Conservation (phyloP, 768 basidiomycete genomes). For the Phaeolepiota aurea region DNA sequence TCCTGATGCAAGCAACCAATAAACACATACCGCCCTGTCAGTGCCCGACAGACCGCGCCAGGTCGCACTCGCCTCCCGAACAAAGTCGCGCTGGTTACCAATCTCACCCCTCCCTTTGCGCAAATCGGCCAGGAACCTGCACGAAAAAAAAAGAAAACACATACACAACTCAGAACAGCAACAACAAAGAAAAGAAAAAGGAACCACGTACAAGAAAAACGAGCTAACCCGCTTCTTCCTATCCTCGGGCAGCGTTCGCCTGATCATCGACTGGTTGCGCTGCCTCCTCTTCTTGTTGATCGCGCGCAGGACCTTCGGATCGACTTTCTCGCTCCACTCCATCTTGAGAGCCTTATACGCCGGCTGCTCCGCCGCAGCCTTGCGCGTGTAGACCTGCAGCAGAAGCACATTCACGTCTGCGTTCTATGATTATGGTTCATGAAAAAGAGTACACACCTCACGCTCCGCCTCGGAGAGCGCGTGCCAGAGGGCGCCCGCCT, state of each 20-base stretch:
- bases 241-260: too few species aligned
- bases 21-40: not conserved
- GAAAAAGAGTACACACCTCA: not conserved
- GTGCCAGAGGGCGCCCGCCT: not conserved
- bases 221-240: too few species aligned
- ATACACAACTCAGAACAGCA: not conserved
- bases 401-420: too few species aligned
- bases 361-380: not conserved
- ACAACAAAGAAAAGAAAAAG: not conserved
- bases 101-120: not conserved
- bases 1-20: not conserved
- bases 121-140: not conserved
- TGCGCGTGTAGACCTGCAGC: constrained; percentile 3
- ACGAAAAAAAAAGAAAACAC: not conserved
- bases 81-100: not conserved
- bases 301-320: constrained; percentile 7
- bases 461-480: not conserved
- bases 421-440: too few species aligned
- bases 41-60: not conserved
- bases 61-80: not conserved
- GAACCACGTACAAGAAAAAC: not conserved
- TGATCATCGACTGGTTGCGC: constrained; percentile 4
- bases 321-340: constrained; percentile 10
- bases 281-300: constrained; percentile 9
- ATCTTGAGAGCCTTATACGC: constrained; percentile 2